These are phyloP conservation scores for Furculomyces boomerangus DNA, from an alignment of 371 early-diverging fungal genomes.

Conservation along the genomic window DNA sequence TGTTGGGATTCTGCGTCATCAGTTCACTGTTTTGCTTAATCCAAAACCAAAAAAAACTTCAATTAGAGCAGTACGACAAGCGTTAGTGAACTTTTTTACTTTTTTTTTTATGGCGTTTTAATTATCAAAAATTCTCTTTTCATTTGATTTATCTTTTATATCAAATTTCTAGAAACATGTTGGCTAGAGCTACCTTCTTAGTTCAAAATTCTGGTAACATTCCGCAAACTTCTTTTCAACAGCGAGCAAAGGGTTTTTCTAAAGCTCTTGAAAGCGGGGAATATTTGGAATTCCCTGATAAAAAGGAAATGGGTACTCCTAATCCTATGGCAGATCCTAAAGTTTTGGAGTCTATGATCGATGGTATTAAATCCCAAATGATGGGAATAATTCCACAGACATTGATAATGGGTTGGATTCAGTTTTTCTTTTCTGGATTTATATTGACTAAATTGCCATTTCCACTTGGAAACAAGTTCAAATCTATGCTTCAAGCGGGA, in stretches of 20 bases:
- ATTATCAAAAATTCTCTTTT: not conserved
- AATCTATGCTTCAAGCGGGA: conserved; percentile 91
- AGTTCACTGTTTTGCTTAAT: conserved; percentile 70
- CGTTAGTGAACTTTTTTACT: conserved; percentile 58
- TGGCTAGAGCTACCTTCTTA: not conserved
- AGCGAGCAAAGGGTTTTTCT: conserved; percentile 46
- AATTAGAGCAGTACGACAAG: conserved; percentile 57
- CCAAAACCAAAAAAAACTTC: conserved; percentile 57
- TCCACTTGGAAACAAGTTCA: conserved; percentile 88
- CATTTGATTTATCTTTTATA: not conserved
- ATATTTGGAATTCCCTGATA: conserved; percentile 55
- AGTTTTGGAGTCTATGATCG: conserved; percentile 91
- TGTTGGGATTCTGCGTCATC: conserved; percentile 80
- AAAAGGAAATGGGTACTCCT: conserved; percentile 27
- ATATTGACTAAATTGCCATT: conserved; percentile 89
- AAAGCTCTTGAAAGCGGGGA: conserved; percentile 62
- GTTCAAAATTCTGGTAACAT: conserved; percentile 21
- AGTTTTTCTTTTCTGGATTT: conserved; percentile 94
- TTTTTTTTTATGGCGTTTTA: conserved; percentile 37
- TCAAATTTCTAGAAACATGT: not conserved
- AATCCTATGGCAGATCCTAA: conserved; percentile 86
- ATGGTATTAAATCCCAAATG: conserved; percentile 91
- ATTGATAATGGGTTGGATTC: conserved; percentile 95
- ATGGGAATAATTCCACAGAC: conserved; percentile 92
- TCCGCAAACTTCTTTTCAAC: conserved; percentile 46